Evolutionary conservation across 2,329 filamentous ascomycete genomes (phyloP).

Genomic region (Proliferodiscus dingleyae): DNA sequence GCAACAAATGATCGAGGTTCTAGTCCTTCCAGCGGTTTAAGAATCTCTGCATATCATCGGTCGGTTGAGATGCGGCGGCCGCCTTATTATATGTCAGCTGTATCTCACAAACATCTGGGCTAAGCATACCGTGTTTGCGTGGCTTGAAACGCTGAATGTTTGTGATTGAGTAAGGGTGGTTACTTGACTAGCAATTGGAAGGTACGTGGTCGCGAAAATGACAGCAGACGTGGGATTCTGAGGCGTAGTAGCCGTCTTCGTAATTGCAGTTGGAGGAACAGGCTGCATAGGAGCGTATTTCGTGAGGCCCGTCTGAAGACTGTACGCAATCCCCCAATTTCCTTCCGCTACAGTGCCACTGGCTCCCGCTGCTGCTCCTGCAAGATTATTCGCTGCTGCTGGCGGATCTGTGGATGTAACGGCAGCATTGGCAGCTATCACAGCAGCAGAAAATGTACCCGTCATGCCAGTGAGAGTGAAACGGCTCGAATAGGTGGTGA

Average conservation of each 20-base stretch:
- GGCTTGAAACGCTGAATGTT: conserved; percentile 32
- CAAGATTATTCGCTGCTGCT: conserved; percentile 20
- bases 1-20: not conserved
- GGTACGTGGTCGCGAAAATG: conserved; percentile 29
- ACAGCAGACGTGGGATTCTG: conserved; percentile 34
- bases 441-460: conserved; percentile 46
- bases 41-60: conserved; percentile 34
- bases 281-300: conserved; percentile 39
- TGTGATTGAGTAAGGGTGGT: conserved; percentile 35
- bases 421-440: conserved; percentile 33
- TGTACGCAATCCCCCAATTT: conserved; percentile 30
- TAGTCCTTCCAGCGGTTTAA: conserved; percentile 37
- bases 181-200: conserved; percentile 28
- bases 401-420: conserved; percentile 36
- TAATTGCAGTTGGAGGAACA: conserved; percentile 34
- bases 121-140: conserved; percentile 33
- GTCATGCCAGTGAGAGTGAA: conserved; percentile 64
- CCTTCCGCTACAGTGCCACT: conserved; percentile 13
- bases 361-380: conserved; percentile 6
- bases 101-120: not conserved
- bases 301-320: conserved; percentile 32
- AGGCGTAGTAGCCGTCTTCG: conserved; percentile 33
- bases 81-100: conserved; percentile 22
- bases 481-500: conserved; percentile 56
- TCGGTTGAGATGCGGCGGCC: conserved; percentile 28